Evolutionary conservation across 2,329 filamentous ascomycete genomes (phyloP), one percentile per base, ranked within the genome.

Genomic region (Alternaria burnsii): DNA sequence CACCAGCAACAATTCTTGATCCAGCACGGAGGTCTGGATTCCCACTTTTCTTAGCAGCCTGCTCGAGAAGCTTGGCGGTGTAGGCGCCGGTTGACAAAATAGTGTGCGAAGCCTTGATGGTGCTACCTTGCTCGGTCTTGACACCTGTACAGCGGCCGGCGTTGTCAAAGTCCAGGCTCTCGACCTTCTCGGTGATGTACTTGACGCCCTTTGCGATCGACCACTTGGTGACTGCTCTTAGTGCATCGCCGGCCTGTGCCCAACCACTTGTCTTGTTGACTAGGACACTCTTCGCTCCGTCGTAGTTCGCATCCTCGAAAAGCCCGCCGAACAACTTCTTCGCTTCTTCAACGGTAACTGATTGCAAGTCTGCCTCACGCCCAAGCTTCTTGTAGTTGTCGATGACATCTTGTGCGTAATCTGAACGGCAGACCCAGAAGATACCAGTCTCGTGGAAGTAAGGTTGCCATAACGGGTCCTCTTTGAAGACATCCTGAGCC

Each of bases 221-320:
- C 58, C 80, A 79, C 34, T 82, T 81, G 1, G 86, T 89, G 9
- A 89, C 81, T 1, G 83, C 85, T 52, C 80, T 74, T 60, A 90
- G 71, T 30, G 83, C 82, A 65, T 88, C 86, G 3, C 85, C 86
- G 2, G 88, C 88, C n/a, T 86, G 86, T 7, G 83, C 87, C 86
- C 87, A 90, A 1, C 88, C 88, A 72, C 85, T 87, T 32, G 81
- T 84, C 61, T 82, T 84, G 78, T 89, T 89, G 44, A 89, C 77
- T 14, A 88, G 79, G 3, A 89, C 86, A 66, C 88, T 84, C 66
- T 84, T 86, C 46, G 85, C 86, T 2, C 82, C 86, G 0, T 79
- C 80, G 67, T 88, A 89, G 57, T 89, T 86, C 2, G 87, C 86
- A 43, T 87, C 82, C 10, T 84, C 81, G 59, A 89, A 89, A 1